Conservation (phyloP, 2,329 filamentous ascomycete species). For the Magnaporthales sp. region DNA sequence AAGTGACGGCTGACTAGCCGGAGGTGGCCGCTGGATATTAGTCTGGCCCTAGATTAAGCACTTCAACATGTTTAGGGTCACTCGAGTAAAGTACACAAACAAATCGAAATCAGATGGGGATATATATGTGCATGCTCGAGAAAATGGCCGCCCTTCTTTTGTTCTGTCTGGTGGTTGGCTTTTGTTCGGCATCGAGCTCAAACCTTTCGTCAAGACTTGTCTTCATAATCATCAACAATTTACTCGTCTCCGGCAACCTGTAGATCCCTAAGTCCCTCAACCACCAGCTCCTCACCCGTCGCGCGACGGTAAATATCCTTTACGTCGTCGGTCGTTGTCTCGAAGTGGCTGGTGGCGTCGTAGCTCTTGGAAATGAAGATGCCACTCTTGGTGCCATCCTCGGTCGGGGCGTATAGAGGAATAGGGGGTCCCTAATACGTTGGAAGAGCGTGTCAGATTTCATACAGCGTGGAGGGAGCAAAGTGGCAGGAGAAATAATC, state of each 20-base stretch:
- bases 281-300: slow-evolving; percentile 75
- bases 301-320: slow-evolving; percentile 84
- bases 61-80: background rate
- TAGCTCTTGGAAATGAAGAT: slow-evolving; percentile 99
- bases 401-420: slow-evolving; percentile 85
- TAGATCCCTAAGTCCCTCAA: slow-evolving; percentile 77
- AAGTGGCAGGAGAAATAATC: background rate
- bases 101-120: background rate
- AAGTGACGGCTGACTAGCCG: too few species aligned
- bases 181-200: background rate
- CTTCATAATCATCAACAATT: background rate
- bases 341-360: slow-evolving; percentile 95
- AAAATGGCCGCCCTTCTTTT: background rate
- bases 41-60: background rate
- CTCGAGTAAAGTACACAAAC: background rate
- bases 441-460: background rate
- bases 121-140: background rate
- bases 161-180: background rate
- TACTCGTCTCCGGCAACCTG: slow-evolving; percentile 60
- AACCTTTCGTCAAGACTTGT: background rate
- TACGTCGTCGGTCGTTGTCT: slow-evolving; percentile 86
- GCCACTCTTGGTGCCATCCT: slow-evolving; percentile 75
- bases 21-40: too few species aligned
- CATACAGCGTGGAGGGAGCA: background rate
- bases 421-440: slow-evolving; percentile 61